Conservation (phyloP, 148 eudicot genomes). For the Talinum fruticosum region DNA sequence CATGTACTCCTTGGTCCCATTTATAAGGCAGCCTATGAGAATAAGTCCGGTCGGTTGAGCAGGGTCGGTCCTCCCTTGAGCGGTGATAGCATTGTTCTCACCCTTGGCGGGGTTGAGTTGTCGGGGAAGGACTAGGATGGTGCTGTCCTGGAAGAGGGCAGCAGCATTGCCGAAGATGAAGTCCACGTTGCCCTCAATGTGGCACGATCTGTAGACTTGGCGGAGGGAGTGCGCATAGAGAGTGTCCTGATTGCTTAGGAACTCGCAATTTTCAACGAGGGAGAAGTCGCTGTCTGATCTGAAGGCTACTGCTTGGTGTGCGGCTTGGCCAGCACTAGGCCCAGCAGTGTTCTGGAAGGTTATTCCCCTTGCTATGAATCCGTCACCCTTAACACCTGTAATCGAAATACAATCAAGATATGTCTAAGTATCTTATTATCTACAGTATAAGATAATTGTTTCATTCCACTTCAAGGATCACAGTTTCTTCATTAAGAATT, state of each 20-base stretch:
- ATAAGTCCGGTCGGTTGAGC: conserved; percentile 71
- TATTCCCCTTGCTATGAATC: conserved; percentile 80
- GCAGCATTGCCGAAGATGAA: conserved; percentile 86
- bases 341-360: conserved; percentile 88
- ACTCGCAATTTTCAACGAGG: conserved; percentile 66
- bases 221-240: conserved; percentile 81
- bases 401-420: neutral
- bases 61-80: conserved; percentile 80
- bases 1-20: conserved; percentile 75
- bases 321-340: conserved; percentile 71
- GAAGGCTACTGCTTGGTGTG: conserved; percentile 90
- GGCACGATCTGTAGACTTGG: conserved; percentile 71
- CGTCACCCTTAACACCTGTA: conserved; percentile 69
- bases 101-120: conserved; percentile 65
- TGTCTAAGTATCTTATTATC: too few relatives aligned
- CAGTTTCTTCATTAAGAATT: too few relatives aligned
- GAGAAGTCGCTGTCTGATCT: conserved; percentile 82
- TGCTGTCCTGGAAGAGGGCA: conserved; percentile 67
- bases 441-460: too few relatives aligned
- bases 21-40: conserved; percentile 51
- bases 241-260: conserved; percentile 88
- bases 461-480: too few relatives aligned
- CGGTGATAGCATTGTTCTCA: conserved; percentile 72
- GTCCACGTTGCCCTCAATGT: conserved; percentile 76
- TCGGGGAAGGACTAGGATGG: conserved; percentile 62